Evolutionary conservation across 2,329 filamentous ascomycete species (phyloP).

Genomic region (Diaporthe sp.): DNA sequence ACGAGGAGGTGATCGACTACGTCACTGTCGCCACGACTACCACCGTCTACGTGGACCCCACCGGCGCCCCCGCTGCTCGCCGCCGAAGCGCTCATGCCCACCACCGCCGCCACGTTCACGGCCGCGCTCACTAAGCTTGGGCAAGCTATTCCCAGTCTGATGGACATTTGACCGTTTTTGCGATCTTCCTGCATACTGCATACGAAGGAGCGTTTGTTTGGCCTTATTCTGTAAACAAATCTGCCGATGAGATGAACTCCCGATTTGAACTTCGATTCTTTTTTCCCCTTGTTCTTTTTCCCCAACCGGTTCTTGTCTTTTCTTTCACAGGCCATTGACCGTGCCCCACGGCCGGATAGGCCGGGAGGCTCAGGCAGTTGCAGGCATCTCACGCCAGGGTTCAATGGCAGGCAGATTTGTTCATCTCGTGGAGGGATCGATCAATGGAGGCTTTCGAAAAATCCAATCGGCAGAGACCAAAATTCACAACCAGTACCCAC

Average conservation of each 20-base stretch:
- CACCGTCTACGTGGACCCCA: slow-evolving; percentile 55
- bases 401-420: slow-evolving; percentile 40
- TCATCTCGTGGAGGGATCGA: slow-evolving; percentile 32
- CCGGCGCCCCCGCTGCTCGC: slow-evolving; percentile 43
- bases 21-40: slow-evolving; percentile 61
- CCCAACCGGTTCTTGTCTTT: slow-evolving; percentile 24
- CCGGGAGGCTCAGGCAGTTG: slow-evolving; percentile 38
- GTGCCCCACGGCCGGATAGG: slow-evolving; percentile 37
- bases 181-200: slow-evolving; percentile 39
- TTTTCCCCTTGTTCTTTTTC: slow-evolving; percentile 21
- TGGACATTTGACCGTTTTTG: slow-evolving; percentile 24
- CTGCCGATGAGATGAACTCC: slow-evolving; percentile 40
- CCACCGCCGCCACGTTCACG: slow-evolving; percentile 47
- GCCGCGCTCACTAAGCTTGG: slow-evolving; percentile 40
- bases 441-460: slow-evolving; percentile 33
- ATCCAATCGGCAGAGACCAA: slow-evolving; percentile 30
- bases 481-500: slow-evolving; percentile 30
- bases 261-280: slow-evolving; percentile 34
- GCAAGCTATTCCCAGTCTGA: slow-evolving; percentile 6
- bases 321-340: slow-evolving; percentile 39
- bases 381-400: slow-evolving; percentile 33
- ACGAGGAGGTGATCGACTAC: slow-evolving; percentile 68
- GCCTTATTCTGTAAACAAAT: slow-evolving; percentile 40
- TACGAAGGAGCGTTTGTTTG: slow-evolving; percentile 37
- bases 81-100: slow-evolving; percentile 56